Percentiles rank a stretch among this genome's conserved stretches.
These are phyloP conservation scores for Macrocybe gigantea DNA, from an alignment of 768 basidiomycete species.

Conservation along the genomic window DNA sequence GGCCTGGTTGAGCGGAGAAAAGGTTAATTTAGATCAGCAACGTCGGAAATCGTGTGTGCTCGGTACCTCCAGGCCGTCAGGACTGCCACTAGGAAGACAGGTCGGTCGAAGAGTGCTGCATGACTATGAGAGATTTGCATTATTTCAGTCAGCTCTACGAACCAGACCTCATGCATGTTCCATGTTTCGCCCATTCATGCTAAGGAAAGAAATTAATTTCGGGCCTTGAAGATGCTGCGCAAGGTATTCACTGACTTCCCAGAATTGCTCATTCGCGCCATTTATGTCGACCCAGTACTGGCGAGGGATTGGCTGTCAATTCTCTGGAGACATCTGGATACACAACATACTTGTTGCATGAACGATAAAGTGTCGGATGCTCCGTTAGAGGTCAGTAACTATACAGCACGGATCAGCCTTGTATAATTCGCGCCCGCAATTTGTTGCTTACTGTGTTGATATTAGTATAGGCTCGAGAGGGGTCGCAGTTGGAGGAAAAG, in stretches of 20 bases:
- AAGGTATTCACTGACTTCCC: slow-evolving; percentile 42
- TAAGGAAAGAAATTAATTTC: slow-evolving; percentile 15
- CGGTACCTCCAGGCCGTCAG: slow-evolving; percentile 52
- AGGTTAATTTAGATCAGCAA: background rate
- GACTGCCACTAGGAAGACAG: slow-evolving; percentile 57
- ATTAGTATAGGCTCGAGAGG: slow-evolving; percentile 29
- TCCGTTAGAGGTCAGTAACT: slow-evolving; percentile 56
- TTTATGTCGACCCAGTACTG: slow-evolving; percentile 60
- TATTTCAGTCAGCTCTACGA: background rate
- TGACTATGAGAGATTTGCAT: slow-evolving; percentile 3
- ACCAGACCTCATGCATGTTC: slow-evolving; percentile 46
- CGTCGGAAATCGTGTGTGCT: background rate
- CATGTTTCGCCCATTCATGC: slow-evolving; percentile 72
- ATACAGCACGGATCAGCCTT: background rate
- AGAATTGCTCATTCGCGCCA: slow-evolving; percentile 57
- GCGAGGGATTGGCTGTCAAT: background rate
- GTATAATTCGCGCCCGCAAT: background rate
- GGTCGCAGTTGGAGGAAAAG: slow-evolving; percentile 28
- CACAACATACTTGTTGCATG: slow-evolving; percentile 38
- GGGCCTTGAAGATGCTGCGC: background rate
- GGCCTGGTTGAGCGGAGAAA: slow-evolving; percentile 32
- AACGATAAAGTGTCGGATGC: slow-evolving; percentile 52
- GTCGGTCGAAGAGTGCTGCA: slow-evolving; percentile 50
- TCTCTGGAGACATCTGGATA: background rate
- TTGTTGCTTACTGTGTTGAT: slow-evolving; percentile 20